A percentile compares a stretch with the other conserved stretches of the same genome.
These are phyloP conservation scores for Talaromyces sp. DNA, from an alignment of 2,329 filamentous ascomycete species.

Conservation along the genomic window DNA sequence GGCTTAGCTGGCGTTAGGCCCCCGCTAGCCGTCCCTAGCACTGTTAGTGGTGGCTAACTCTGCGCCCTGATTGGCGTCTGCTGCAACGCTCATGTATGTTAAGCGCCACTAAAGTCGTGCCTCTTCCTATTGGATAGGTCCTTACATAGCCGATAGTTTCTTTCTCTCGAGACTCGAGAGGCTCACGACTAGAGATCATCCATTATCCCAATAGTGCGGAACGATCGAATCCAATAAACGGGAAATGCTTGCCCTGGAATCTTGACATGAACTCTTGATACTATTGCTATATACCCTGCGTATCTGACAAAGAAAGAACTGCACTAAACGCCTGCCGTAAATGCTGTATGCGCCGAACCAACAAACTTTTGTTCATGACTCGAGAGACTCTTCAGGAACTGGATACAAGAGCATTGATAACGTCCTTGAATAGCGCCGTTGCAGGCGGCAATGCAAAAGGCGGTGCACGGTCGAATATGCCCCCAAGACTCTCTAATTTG, in stretches of 20 bases:
- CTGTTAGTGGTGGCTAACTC: neutral
- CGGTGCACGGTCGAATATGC: slow-evolving; percentile 35
- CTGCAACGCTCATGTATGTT: neutral
- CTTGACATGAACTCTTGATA: neutral
- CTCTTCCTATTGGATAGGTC: slow-evolving; percentile 5
- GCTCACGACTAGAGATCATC: neutral
- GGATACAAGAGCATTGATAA: slow-evolving; percentile 29
- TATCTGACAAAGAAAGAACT: neutral
- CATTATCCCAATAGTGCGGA: neutral
- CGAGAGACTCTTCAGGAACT: slow-evolving; percentile 4
- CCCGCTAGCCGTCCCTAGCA: neutral
- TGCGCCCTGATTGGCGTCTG: slow-evolving; percentile 2
- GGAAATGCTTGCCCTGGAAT: neutral
- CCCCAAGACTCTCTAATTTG: slow-evolving; percentile 25
- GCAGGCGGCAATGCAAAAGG: slow-evolving; percentile 37
- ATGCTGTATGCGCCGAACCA: neutral
- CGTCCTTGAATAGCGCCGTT: slow-evolving; percentile 34
- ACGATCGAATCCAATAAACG: neutral
- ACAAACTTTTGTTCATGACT: slow-evolving; percentile 3
- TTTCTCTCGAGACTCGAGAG: neutral
- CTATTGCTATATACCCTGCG: neutral
- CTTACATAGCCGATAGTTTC: too few species aligned
- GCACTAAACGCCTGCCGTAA: neutral
- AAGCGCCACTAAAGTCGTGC: slow-evolving; percentile 14
- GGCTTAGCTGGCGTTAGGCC: neutral